A percentile compares a stretch with the other conserved stretches of the same genome.
phyloP scores from a whole-genome alignment of 768 basidiomycete species.

The Mycena metata region DNA sequence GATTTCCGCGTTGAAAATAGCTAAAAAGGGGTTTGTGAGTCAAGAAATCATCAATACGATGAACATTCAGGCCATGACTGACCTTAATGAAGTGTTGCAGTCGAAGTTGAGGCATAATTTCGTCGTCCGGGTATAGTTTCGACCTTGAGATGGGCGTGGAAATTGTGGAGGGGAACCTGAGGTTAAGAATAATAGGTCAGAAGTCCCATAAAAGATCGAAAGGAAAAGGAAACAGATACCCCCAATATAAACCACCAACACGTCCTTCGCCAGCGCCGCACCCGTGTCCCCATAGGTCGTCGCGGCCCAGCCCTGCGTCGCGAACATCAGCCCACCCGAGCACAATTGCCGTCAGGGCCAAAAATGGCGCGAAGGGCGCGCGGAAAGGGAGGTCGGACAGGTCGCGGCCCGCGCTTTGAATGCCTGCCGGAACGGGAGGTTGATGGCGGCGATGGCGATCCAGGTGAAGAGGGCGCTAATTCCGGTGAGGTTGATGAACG shows the following conservation, averaged over 20 bases:
- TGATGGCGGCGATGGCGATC: slow-evolving; percentile 69
- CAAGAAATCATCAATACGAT: too few species aligned
- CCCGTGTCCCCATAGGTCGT: slow-evolving; percentile 59
- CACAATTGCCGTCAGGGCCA: slow-evolving; percentile 64
- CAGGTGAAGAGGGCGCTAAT: slow-evolving; percentile 78
- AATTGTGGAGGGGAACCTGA: too few species aligned
- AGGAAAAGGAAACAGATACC: slow-evolving; percentile 13
- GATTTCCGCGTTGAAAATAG: too few species aligned
- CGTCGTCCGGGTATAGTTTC: too few species aligned
- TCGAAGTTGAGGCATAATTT: too few species aligned
- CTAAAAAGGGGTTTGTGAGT: too few species aligned
- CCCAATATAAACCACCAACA: slow-evolving; percentile 14
- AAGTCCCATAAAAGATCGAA: too few species aligned
- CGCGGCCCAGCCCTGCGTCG: slow-evolving; percentile 67
- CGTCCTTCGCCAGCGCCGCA: slow-evolving; percentile 52
- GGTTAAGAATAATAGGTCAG: too few species aligned
- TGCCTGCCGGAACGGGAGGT: slow-evolving; percentile 73
- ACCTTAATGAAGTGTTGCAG: too few species aligned
- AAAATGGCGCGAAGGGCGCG: slow-evolving; percentile 67
- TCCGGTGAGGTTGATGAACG: slow-evolving; percentile 71
- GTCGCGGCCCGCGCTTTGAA: slow-evolving; percentile 64
- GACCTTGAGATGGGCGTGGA: too few species aligned
- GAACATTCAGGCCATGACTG: too few species aligned
- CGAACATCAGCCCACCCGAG: slow-evolving; percentile 66
- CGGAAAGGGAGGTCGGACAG: slow-evolving; percentile 70